A percentile compares a stretch with the other conserved stretches of the same genome.
These are phyloP conservation scores for Apophysomyces variabilis DNA, from an alignment of 371 early-diverging fungal species.

Conservation along the genomic window DNA sequence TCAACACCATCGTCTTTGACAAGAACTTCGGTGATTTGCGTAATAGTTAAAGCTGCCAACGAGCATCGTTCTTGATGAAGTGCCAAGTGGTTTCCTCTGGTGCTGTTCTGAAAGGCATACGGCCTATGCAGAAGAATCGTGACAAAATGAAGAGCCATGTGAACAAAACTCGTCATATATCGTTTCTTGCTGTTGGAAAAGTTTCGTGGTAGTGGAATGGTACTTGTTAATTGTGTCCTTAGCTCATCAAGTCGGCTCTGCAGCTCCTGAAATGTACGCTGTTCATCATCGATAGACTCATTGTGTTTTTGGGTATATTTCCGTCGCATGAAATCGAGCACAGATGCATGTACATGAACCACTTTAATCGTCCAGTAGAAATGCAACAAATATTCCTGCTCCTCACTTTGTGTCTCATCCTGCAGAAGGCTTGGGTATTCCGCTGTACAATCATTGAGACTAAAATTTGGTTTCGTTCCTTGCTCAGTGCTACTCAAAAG, in stretches of 20 bases:
- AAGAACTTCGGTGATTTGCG: slow-evolving; percentile 26
- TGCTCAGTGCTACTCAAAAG: slow-evolving; percentile 23
- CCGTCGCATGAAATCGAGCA: slow-evolving; percentile 38
- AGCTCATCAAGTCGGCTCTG: slow-evolving; percentile 23
- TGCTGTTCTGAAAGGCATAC: slow-evolving; percentile 12
- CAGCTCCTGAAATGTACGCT: slow-evolving; percentile 11
- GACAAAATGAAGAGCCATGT: slow-evolving; percentile 21
- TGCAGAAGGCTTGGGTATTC: slow-evolving; percentile 23
- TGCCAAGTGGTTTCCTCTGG: slow-evolving; percentile 5
- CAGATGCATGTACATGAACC: slow-evolving; percentile 35
- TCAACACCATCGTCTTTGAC: slow-evolving; percentile 32
- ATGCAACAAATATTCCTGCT: slow-evolving; percentile 20
- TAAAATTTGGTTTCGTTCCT: slow-evolving; percentile 24
- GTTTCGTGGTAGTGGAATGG: slow-evolving; percentile 15
- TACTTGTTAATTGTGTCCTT: slow-evolving; percentile 16
- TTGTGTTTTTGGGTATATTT: slow-evolving; percentile 18
- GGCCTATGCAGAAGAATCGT: slow-evolving; percentile 27
- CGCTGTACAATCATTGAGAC: slow-evolving; percentile 15
- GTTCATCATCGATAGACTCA: slow-evolving; percentile 3
- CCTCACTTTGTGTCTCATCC: slow-evolving; percentile 23
- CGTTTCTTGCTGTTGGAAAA: not conserved
- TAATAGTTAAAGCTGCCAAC: slow-evolving; percentile 34
- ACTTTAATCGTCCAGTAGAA: slow-evolving; percentile 45
- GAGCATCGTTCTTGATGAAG: slow-evolving; percentile 27
- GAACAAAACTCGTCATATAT: slow-evolving; percentile 18